These are phyloP conservation scores for Ceratobasidium papillatum DNA, from an alignment of 1,284 basidiomycete genomes.

Conservation along the genomic window DNA sequence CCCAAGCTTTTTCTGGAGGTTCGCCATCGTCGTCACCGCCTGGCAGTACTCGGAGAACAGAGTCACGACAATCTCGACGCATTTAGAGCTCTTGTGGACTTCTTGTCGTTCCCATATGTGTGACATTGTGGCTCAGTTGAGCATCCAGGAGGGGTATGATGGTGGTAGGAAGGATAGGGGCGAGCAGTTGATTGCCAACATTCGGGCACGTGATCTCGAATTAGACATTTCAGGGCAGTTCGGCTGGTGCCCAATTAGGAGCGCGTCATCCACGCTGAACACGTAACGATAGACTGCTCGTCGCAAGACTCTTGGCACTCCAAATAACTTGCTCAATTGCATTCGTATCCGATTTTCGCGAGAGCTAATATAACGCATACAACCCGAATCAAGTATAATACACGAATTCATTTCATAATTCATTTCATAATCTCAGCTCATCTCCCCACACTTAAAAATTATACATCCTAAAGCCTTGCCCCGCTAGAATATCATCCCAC, in stretches of 20 bases:
- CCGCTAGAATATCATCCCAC: constrained; percentile 5
- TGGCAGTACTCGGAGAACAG: constrained; percentile 78
- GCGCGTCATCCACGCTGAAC: neutral
- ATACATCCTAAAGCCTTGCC: neutral
- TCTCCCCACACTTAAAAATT: neutral
- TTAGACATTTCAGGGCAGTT: constrained; percentile 3
- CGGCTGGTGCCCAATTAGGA: neutral
- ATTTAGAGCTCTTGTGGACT: constrained; percentile 80
- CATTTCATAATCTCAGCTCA: too few relatives aligned
- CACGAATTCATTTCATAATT: neutral
- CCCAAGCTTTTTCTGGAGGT: constrained; percentile 75
- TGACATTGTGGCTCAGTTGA: constrained; percentile 17
- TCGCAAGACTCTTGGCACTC: too few relatives aligned
- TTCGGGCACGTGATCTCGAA: neutral
- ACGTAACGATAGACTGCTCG: too few relatives aligned
- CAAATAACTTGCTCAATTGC: too few relatives aligned
- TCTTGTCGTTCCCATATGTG: constrained; percentile 63
- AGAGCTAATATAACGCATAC: neutral
- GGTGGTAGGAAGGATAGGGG: neutral
- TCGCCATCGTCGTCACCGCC: constrained; percentile 66
- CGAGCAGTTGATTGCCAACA: neutral
- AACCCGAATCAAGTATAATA: neutral
- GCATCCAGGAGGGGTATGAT: neutral
- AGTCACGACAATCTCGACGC: constrained; percentile 71
- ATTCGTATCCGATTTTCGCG: too few relatives aligned